phyloP scores from a whole-genome alignment of 345 rosid genomes.

The Syzygium grande region DNA sequence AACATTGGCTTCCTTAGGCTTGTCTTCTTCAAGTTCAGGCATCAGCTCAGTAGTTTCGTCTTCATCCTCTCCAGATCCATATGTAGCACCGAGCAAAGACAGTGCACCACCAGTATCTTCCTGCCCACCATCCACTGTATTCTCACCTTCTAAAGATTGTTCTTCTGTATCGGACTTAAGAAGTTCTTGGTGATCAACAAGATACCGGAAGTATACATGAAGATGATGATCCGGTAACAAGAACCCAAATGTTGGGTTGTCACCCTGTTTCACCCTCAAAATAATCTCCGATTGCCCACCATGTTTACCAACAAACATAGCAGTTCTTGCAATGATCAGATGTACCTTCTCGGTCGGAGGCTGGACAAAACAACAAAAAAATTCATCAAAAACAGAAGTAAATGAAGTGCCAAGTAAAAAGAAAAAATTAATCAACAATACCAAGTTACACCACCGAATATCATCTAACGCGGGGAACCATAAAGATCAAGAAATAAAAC shows the following conservation, averaged over 20 bases:
- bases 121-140: conserved; percentile 16
- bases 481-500: conserved; percentile 52
- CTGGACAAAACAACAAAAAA: conserved; percentile 38
- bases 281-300: conserved; percentile 95
- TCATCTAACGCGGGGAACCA: conserved; percentile 46
- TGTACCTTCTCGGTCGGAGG: conserved; percentile 89
- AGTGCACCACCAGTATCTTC: conserved; percentile 57
- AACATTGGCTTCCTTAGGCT: conserved; percentile 14
- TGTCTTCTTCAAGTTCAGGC: conserved; percentile 9
- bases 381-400: conserved; percentile 18
- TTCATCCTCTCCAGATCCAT: conserved; percentile 86
- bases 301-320: conserved; percentile 68
- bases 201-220: conserved; percentile 77
- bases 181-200: conserved; percentile 79
- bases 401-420: neutral
- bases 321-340: conserved; percentile 89
- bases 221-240: conserved; percentile 83
- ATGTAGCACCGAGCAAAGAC: conserved; percentile 76
- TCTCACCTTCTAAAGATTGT: conserved; percentile 39
- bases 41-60: conserved; percentile 38
- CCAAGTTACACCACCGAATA: conserved; percentile 13
- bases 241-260: conserved; percentile 91
- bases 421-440: conserved; percentile 8
- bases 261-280: conserved; percentile 95
- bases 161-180: conserved; percentile 18